Evolutionary conservation across 768 basidiomycete species (phyloP), one percentile per base, ranked within the genome.

Genomic region (Crepidotus variabilis): DNA sequence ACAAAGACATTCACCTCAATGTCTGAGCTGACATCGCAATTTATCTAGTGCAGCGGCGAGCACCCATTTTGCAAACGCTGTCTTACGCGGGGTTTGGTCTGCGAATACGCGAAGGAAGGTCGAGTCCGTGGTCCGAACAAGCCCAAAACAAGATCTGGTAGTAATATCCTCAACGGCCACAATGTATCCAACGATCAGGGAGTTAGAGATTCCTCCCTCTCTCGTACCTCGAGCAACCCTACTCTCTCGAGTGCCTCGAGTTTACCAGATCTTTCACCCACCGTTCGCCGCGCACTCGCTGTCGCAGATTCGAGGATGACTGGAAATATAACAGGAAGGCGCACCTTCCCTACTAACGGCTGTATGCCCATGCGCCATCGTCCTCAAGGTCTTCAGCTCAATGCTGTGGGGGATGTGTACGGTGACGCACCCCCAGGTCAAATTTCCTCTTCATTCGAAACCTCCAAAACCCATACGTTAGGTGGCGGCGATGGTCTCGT

Each of bases 1-100:
- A 22, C 52, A 28, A 22, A 52, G 13, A 48, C 56, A 34, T 55
- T 39, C 22, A 54, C 6, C 16, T 49, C 47, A 1, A 18, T 14
- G 16, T 54, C 54, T 51, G 47, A 48, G 52, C 55, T 45, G 47
- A 51, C 36, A 51, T 51, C 23, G 36, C 46, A 48, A 46, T 53
- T 54, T n/a, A 50, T 55, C 52, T 55, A 89, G 86, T 90, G 88
- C 68, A 85, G 81, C 59, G 87, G 88, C 39, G 85, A 87, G 34
- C 84, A 84, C 52, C 87, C 88, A 0, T 67, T 80, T 0, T 91
- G 88, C 67, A 77, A 83, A 61, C 83, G 89, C 10, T 90, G 88
- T 67, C 65, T 77, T 6, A 71, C 69, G 2, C 75, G 86, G 5
- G 82, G 85, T 0, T 71, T 89, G 36, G 59, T 70, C 1, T 90